Evolutionary conservation across 73 alveolate genomes (phyloP).

Genomic region (Symbiodinium pilosum): DNA sequence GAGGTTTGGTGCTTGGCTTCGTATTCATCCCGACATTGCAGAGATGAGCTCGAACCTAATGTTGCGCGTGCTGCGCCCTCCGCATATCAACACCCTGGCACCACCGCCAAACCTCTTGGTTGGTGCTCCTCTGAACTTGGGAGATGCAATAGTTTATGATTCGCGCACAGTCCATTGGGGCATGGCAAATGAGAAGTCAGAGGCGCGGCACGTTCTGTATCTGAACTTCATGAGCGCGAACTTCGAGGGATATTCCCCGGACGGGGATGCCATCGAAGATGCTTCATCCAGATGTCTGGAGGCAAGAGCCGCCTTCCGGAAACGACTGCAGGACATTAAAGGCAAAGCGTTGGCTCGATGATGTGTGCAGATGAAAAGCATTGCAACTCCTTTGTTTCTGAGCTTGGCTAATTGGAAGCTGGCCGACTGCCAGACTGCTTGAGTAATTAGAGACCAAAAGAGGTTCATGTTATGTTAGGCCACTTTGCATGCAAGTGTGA

Average conservation of each 20-base stretch:
- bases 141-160: conserved; percentile 50
- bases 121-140: conserved; percentile 50
- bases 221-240: not conserved
- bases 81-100: not conserved
- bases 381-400: too few relatives aligned
- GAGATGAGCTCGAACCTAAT: not conserved
- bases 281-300: conserved; percentile 30
- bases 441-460: too few relatives aligned
- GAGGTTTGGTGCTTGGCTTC: conserved; percentile 27
- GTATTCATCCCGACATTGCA: not conserved
- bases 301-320: conserved; percentile 49
- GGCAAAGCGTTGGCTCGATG: too few relatives aligned
- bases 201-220: conserved; percentile 57
- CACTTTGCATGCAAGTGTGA: too few relatives aligned
- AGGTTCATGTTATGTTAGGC: too few relatives aligned
- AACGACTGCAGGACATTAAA: not conserved
- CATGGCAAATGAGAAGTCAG: conserved; percentile 50
- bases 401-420: too few relatives aligned
- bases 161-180: conserved; percentile 80
- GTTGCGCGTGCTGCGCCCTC: conserved; percentile 30
- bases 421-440: too few relatives aligned
- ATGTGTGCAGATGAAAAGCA: too few relatives aligned
- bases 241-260: conserved; percentile 63
- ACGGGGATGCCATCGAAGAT: conserved; percentile 57
- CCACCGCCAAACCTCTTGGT: conserved; percentile 38